Evolutionary conservation across 208 protist species (phyloP).

Genomic region (Giardia duodenalis): DNA sequence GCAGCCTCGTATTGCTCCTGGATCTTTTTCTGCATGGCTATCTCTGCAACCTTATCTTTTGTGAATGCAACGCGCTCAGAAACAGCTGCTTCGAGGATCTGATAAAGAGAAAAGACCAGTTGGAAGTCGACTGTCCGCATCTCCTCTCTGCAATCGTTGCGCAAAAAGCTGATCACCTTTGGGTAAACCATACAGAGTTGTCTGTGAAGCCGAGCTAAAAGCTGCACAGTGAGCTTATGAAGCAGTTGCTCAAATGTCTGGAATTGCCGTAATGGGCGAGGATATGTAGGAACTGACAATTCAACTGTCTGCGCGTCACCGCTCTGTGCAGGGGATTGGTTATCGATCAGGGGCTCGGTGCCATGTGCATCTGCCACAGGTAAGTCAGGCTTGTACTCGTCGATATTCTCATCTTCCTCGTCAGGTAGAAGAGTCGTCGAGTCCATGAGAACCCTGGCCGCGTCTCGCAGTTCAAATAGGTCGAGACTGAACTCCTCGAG

Average conservation of each 20-base stretch:
- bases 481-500: background rate
- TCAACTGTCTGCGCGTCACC: too few species aligned
- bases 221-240: background rate
- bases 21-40: background rate
- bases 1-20: too few species aligned
- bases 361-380: background rate
- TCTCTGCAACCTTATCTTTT: background rate
- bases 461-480: background rate
- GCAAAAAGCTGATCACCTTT: background rate
- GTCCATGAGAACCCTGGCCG: background rate
- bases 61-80: background rate
- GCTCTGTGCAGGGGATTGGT: too few species aligned
- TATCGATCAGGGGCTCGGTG: background rate
- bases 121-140: background rate
- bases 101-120: background rate
- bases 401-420: background rate
- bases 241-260: background rate
- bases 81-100: background rate
- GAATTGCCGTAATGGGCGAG: background rate
- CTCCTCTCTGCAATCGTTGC: background rate
- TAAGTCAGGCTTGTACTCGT: background rate
- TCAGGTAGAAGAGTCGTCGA: background rate
- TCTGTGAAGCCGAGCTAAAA: background rate
- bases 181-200: background rate
- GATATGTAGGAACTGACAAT: background rate